These are phyloP conservation scores for Cytospora piceicola DNA, from an alignment of 2,329 filamentous ascomycete genomes.

Conservation along the genomic window DNA sequence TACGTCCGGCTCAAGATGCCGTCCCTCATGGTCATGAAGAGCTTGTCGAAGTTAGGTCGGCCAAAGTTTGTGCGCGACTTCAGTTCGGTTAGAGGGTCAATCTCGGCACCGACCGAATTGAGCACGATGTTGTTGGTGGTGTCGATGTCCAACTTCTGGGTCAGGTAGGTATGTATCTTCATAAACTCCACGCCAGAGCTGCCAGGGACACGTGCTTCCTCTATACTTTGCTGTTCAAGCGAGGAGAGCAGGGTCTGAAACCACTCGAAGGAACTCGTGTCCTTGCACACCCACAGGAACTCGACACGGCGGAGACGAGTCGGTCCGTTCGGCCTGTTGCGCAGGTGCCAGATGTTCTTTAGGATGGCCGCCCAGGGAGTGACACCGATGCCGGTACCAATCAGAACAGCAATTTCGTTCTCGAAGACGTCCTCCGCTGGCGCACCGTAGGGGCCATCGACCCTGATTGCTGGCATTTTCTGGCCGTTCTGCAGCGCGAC, in stretches of 20 bases:
- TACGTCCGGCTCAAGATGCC: conserved; percentile 87
- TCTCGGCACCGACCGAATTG: conserved; percentile 85
- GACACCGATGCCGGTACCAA: conserved; percentile 85
- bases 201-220: conserved; percentile 68
- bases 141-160: conserved; percentile 88
- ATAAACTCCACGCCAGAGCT: conserved; percentile 81
- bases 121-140: conserved; percentile 96
- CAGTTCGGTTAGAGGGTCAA: conserved; percentile 91
- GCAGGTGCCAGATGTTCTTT: conserved; percentile 98
- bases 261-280: conserved; percentile 96
- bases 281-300: conserved; percentile 98
- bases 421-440: conserved; percentile 97
- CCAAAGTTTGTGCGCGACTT: conserved; percentile 92
- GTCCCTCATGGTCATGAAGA: conserved; percentile 84
- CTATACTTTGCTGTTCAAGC: conserved; percentile 81
- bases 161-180: conserved; percentile 97
- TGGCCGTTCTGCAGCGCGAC: conserved; percentile 92
- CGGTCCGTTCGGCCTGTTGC: conserved; percentile 86
- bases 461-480: conserved; percentile 84
- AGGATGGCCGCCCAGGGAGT: conserved; percentile 86
- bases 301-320: conserved; percentile 90
- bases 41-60: conserved; percentile 80
- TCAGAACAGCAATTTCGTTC: conserved; percentile 84
- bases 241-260: conserved; percentile 93
- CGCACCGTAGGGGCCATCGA: conserved; percentile 95